A percentile compares a stretch with the other conserved stretches of the same genome.
Evolutionary conservation across 2,329 filamentous ascomycete genomes (phyloP).

Genomic region (Colletotrichum sp.): DNA sequence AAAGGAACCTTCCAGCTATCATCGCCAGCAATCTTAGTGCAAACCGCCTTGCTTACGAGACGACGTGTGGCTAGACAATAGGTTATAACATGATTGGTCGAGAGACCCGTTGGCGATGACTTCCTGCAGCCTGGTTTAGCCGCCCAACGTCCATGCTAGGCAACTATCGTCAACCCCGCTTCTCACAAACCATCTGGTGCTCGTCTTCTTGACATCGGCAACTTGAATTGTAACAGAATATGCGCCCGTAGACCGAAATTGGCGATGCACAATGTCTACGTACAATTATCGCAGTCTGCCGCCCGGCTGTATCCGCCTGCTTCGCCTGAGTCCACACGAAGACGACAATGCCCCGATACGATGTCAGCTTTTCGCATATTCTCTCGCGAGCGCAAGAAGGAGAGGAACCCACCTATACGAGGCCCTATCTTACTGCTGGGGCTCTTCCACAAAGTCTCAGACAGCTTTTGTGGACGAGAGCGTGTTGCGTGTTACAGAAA

Average conservation of each 20-base stretch:
- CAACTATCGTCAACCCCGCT: neutral
- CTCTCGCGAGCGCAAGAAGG: neutral
- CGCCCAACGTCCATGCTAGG: neutral
- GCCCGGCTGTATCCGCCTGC: neutral
- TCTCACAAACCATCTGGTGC: neutral
- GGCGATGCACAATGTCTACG: neutral
- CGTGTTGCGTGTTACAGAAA: rapidly evolving
- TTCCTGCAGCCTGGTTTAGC: neutral
- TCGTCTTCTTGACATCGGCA: neutral
- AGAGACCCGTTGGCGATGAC: neutral
- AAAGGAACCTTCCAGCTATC: too few relatives aligned
- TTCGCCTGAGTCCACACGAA: neutral
- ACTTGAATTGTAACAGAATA: rapidly evolving
- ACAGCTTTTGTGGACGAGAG: rapidly evolving
- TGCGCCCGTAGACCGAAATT: rapidly evolving
- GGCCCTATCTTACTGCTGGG: neutral
- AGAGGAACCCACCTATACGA: neutral
- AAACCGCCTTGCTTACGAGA: too few relatives aligned
- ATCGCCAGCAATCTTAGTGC: too few relatives aligned
- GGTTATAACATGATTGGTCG: neutral
- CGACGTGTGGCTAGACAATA: neutral
- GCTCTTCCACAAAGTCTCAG: neutral
- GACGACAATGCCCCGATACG: neutral
- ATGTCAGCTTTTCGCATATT: neutral
- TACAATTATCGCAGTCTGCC: neutral